Evolutionary conservation across 1,284 basidiomycete genomes (phyloP), one percentile per base, ranked within the genome.

Genomic region (Xerocomus minutiporus): DNA sequence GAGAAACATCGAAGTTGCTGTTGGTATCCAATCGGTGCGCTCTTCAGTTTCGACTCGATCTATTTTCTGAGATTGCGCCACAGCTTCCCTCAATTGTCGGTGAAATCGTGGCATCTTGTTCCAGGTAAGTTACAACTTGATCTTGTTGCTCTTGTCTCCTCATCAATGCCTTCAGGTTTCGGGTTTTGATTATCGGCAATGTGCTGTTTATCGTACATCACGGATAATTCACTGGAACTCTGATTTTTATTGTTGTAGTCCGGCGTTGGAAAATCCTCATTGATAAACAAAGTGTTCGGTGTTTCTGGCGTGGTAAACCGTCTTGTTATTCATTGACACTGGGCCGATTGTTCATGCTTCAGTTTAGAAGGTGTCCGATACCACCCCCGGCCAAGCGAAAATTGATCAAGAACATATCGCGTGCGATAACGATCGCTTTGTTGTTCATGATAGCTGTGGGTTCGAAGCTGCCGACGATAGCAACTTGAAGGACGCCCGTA

Each of bases 251-350:
- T 40, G 7, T 45, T 8, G 5, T 9, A 53, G 50, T 23, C 23
- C 5, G 53, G 53, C 5, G 45, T 53, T 12, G 50, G 52, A 5
- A 54, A 52, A 47, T 51, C 53, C 12, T 42, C 44, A 2, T 17
- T 45, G 29, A 46, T 57, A 13, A n/a, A 35, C 11, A 38, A 38
- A 8, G 31, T 49, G 13, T 56, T 51, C 23, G 48, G 53, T 2
- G 42, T 55, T 23, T 51, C 48, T 38, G 46, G 53, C 2, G 49
- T 56, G 46, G 54, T 55, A 47, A 31, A 35, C 7, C 29, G 25
- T 46, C 36, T 13, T 5, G 25, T 11, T 15, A 2, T 25, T 39
- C 9, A 7, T 35, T 5, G 15, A 32, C 12, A 3, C 12, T 11
- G 23, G n/a, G 13, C 3, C n/a, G 8, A 15, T 11, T 13, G n/a